A percentile compares a stretch with the other conserved stretches of the same genome.
Evolutionary conservation across 2,329 filamentous ascomycete genomes (phyloP).

Genomic region (Bipolaris gigantea): DNA sequence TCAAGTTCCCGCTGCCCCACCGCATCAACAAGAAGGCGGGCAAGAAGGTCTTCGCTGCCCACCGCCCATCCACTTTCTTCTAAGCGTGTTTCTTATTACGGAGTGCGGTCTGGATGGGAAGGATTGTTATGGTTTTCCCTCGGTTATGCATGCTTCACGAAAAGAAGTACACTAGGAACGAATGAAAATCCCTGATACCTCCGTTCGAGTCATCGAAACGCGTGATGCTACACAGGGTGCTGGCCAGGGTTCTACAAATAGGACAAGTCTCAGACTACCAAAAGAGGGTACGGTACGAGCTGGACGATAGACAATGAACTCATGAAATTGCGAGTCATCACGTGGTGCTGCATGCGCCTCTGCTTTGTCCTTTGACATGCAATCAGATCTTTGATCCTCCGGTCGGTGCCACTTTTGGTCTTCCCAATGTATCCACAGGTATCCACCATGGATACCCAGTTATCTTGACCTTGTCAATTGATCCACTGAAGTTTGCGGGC

Average conservation of each 20-base stretch:
- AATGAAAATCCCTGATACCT: slow-evolving; percentile 49
- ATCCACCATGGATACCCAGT: slow-evolving; percentile 70
- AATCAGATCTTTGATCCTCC: slow-evolving; percentile 36
- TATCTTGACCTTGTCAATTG: slow-evolving; percentile 63
- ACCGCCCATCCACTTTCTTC: slow-evolving; percentile 96
- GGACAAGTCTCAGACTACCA: slow-evolving; percentile 4
- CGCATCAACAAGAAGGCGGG: slow-evolving; percentile 79
- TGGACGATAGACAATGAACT: slow-evolving; percentile 16
- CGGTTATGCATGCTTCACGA: slow-evolving; percentile 47
- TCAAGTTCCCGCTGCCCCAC: slow-evolving; percentile 99
- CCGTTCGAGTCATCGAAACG: slow-evolving; percentile 26
- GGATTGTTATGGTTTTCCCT: slow-evolving; percentile 46
- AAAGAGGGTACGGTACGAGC: slow-evolving; percentile 4
- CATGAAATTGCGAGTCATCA: slow-evolving; percentile 10
- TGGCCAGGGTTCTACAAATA: slow-evolving; percentile 8
- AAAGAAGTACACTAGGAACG: slow-evolving; percentile 48
- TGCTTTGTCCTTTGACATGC: slow-evolving; percentile 1
- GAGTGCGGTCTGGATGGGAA: slow-evolving; percentile 45
- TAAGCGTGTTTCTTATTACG: slow-evolving; percentile 60
- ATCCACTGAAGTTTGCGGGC: slow-evolving; percentile 62
- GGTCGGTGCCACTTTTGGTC: slow-evolving; percentile 41
- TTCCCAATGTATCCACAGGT: slow-evolving; percentile 52
- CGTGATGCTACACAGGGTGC: slow-evolving; percentile 26
- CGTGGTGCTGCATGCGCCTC: neutral
- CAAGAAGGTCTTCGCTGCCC: slow-evolving; percentile 92